phyloP scores from a whole-genome alignment of 306 rosid genomes.

The Lupinus albus region DNA sequence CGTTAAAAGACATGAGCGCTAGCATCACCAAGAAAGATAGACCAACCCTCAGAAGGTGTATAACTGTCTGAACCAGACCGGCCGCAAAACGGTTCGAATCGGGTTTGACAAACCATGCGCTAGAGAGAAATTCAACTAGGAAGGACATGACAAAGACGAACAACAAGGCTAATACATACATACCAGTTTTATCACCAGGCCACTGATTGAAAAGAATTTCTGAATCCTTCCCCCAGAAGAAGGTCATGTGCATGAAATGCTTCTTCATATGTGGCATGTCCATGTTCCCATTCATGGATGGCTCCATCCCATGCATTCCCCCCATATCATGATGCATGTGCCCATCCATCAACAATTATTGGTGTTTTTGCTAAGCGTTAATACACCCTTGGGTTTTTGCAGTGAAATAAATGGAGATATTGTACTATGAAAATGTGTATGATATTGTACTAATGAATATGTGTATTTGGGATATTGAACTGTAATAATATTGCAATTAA shows the following conservation, averaged over 20 bases:
- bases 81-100: constrained; percentile 42
- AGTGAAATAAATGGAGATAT: too few relatives aligned
- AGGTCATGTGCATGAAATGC: constrained; percentile 83
- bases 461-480: not conserved
- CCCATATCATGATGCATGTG: constrained; percentile 43
- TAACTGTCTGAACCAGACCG: constrained; percentile 56
- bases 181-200: constrained; percentile 62
- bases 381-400: not conserved
- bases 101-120: constrained; percentile 50
- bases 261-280: constrained; percentile 35
- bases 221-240: constrained; percentile 74
- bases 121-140: constrained; percentile 58
- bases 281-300: constrained; percentile 19
- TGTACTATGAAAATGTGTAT: too few relatives aligned
- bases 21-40: constrained; percentile 77
- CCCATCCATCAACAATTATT: not conserved
- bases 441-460: not conserved
- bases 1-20: constrained; percentile 86
- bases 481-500: not conserved
- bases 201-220: constrained; percentile 63
- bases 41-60: constrained; percentile 62
- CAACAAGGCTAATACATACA: constrained; percentile 64
- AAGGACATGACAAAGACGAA: constrained; percentile 57
- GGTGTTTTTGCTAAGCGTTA: not conserved
- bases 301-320: not conserved